phyloP scores from a whole-genome alignment of 83 land plant genomes.

The Diphasiastrum complanatum region DNA sequence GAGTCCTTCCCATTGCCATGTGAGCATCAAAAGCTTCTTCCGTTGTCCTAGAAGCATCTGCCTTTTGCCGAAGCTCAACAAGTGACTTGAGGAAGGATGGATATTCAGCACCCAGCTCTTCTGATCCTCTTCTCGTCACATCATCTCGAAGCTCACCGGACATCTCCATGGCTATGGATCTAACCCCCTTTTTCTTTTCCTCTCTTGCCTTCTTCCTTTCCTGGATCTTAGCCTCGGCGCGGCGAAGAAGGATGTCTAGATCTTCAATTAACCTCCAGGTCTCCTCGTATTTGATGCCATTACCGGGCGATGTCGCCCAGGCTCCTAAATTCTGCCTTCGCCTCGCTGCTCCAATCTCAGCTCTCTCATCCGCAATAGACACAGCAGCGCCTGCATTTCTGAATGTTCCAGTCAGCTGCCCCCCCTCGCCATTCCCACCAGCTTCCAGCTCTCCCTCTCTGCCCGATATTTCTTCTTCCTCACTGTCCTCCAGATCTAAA shows the following conservation, averaged over 20 bases:
- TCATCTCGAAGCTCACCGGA: too few relatives aligned
- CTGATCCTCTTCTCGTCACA: too few relatives aligned
- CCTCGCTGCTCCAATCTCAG: slow-evolving; percentile 17
- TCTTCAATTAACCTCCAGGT: slow-evolving; percentile 83
- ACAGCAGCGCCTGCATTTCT: not conserved
- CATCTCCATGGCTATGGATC: slow-evolving; percentile 31
- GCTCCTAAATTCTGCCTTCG: slow-evolving; percentile 40
- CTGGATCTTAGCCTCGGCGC: slow-evolving; percentile 41
- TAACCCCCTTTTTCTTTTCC: slow-evolving; percentile 37
- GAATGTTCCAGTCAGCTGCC: too few relatives aligned
- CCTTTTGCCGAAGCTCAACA: slow-evolving; percentile 44
- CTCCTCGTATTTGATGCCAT: slow-evolving; percentile 75
- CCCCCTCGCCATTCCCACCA: not conserved
- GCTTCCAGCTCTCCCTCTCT: not conserved
- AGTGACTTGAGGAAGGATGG: slow-evolving; percentile 49
- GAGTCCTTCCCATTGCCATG: slow-evolving; percentile 83
- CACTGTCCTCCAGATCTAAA: slow-evolving; percentile 30
- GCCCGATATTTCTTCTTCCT: slow-evolving; percentile 8
- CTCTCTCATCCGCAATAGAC: slow-evolving; percentile 44
- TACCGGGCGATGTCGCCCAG: slow-evolving; percentile 64
- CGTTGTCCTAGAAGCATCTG: slow-evolving; percentile 45
- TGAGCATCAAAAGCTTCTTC: slow-evolving; percentile 89
- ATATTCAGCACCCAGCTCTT: slow-evolving; percentile 54
- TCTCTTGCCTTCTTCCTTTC: slow-evolving; percentile 50
- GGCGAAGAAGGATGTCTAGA: slow-evolving; percentile 60